Conservation (phyloP, 2,329 filamentous ascomycete genomes). For the Aspergillus eucalypticola region DNA sequence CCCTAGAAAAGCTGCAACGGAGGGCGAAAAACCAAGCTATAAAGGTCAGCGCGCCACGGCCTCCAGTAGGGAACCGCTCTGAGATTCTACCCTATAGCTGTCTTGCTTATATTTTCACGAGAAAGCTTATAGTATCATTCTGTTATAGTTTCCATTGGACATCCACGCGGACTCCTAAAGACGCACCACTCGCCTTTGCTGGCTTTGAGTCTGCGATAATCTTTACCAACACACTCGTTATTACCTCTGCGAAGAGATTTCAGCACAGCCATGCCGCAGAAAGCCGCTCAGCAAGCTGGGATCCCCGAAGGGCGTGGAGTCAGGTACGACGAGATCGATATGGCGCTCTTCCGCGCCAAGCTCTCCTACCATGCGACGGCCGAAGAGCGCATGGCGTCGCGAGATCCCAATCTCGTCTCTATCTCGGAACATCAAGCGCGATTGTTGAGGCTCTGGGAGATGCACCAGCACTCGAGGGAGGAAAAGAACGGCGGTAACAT, state of each 20-base stretch:
- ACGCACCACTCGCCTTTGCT: background rate
- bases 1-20: background rate
- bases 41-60: constrained; percentile 9
- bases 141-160: background rate
- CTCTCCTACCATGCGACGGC: constrained; percentile 38
- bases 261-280: constrained; percentile 26
- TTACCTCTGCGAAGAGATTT: background rate
- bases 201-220: background rate
- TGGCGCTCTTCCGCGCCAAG: constrained; percentile 40
- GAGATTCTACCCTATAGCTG: background rate
- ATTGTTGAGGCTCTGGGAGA: constrained; percentile 39
- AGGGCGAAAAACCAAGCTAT: constrained; percentile 11
- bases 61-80: background rate
- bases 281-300: constrained; percentile 19
- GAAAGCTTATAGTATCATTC: background rate
- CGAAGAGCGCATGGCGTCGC: constrained; percentile 33
- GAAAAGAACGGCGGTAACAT: constrained; percentile 35
- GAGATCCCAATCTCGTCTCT: constrained; percentile 35
- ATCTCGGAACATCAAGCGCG: constrained; percentile 37
- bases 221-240: background rate
- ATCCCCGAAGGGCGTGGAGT: constrained; percentile 37
- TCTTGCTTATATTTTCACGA: background rate
- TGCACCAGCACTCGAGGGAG: constrained; percentile 31
- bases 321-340: constrained; percentile 40
- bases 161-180: background rate